phyloP scores from a whole-genome alignment of 768 basidiomycete species.

The Naganishia onofrii region DNA sequence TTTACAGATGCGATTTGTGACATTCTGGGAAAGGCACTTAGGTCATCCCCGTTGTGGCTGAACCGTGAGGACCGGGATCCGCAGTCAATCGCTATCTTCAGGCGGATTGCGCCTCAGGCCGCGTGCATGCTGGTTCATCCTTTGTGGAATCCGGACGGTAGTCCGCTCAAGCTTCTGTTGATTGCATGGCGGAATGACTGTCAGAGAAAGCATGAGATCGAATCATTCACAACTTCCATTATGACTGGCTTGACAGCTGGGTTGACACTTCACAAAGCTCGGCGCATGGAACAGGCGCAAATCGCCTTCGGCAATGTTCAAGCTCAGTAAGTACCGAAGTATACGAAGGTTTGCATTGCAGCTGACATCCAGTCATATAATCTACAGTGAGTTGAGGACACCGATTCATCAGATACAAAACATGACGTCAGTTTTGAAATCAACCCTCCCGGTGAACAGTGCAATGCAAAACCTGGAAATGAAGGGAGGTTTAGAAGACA shows the following conservation, averaged over 20 bases:
- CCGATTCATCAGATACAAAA: constrained; percentile 48
- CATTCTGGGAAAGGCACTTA: constrained; percentile 6
- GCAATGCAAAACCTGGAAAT: constrained; percentile 14
- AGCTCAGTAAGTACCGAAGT: constrained; percentile 42
- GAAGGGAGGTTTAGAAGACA: constrained; percentile 41
- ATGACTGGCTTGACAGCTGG: constrained; percentile 42
- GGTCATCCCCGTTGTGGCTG: constrained; percentile 1
- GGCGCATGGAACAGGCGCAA: constrained; percentile 43
- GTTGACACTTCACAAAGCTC: constrained; percentile 39
- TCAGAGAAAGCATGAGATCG: constrained; percentile 36
- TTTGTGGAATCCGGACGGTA: constrained; percentile 38
- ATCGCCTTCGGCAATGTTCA: constrained; percentile 47
- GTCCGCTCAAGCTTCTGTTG: constrained; percentile 39
- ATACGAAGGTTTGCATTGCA: background rate
- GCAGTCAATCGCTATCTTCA: constrained; percentile 30
- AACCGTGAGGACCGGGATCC: constrained; percentile 29
- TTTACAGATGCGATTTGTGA: constrained; percentile 18
- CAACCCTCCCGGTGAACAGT: constrained; percentile 41
- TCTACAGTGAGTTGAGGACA: constrained; percentile 43
- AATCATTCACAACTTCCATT: constrained; percentile 36
- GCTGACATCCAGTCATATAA: background rate
- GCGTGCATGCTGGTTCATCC: constrained; percentile 36
- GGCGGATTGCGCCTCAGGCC: constrained; percentile 36
- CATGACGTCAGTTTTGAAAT: constrained; percentile 43
- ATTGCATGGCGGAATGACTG: constrained; percentile 43